phyloP scores from a whole-genome alignment of 306 rosid genomes.

The Dryas drummondii region DNA sequence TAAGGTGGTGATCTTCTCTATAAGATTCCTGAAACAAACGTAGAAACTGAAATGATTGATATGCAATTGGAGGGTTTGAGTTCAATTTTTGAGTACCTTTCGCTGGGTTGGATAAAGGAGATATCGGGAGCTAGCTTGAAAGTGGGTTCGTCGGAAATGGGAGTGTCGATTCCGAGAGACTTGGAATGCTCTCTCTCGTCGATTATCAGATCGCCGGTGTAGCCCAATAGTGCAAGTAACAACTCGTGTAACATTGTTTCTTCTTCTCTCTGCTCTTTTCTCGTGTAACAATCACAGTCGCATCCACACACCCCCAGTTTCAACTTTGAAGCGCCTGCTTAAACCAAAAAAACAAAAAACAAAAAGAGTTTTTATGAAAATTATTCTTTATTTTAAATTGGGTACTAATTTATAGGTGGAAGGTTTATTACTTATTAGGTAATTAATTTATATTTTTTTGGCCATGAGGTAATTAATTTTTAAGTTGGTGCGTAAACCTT shows the following conservation, averaged over 20 bases:
- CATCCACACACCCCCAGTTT: too few relatives aligned
- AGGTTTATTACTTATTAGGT: too few relatives aligned
- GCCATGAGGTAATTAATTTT: too few relatives aligned
- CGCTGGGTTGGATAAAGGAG: constrained; percentile 79
- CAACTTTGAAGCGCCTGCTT: too few relatives aligned
- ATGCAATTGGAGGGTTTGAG: background rate
- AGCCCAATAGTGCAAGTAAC: constrained; percentile 78
- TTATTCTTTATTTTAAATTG: too few relatives aligned
- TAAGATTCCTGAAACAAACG: constrained; percentile 61
- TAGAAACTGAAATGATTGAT: background rate
- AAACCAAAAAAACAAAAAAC: too few relatives aligned
- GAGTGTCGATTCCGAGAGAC: constrained; percentile 42
- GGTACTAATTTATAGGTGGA: too few relatives aligned
- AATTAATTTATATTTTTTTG: too few relatives aligned
- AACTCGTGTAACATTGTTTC: constrained; percentile 80
- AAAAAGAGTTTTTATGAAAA: too few relatives aligned
- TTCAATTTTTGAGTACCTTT: constrained; percentile 44
- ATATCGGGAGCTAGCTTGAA: constrained; percentile 86
- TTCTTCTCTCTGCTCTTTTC: background rate
- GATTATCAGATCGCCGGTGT: constrained; percentile 92
- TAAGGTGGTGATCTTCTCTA: constrained; percentile 74
- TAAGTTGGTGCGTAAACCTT: too few relatives aligned
- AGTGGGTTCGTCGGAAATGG: constrained; percentile 65
- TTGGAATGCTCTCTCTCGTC: constrained; percentile 59
- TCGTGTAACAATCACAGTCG: too few relatives aligned